Evolutionary conservation across 1,284 basidiomycete species (phyloP), one percentile per base, ranked within the genome.

Genomic region (Ceratobasidium papillatum): DNA sequence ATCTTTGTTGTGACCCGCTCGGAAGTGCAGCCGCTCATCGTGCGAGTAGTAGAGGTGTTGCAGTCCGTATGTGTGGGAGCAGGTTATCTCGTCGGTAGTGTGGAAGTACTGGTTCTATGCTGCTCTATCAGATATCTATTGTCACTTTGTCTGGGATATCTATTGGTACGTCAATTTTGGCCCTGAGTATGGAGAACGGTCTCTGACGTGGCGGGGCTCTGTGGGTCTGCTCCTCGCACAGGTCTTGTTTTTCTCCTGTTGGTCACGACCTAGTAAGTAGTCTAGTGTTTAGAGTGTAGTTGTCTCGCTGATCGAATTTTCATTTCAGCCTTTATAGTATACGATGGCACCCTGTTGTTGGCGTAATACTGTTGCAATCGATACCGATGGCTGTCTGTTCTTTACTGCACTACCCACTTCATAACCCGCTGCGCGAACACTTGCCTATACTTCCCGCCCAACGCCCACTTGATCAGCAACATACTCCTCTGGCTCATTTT

Each of bases 101-200:
- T 30, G 52, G 36, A 45, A 71, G 36, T 71, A 1, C 25, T 59
- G 12, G 54, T 71, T 69, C 66, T 71, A 71, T 71, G 66, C 66
- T 43, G 38, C 54, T 49, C 66, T 58, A 71, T 71, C 66, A 58
- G 59, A 38, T 71, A 45, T 30, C 54, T 34, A 47, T 71, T 17
- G 14, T 71, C 34, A 25, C 59, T 36, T 43, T 71, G 27, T 71
- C 45, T 25, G 66, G 66, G 30, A 59, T 71, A 71, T 71, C 66
- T 5, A 58, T 59, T 30, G 38, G 66, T 71, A 43, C 11, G 66
- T 69, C 22, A n/a, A 14, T 1, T 58, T 49, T 36, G 41, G 2
- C 22, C 43, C 38, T 12, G 38, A 41, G 22, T 22, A 38, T 25
- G 47, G 27, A 30, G 11, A 14, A 45, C 9, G n/a, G n/a, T 68